phyloP scores from a whole-genome alignment of 2,329 filamentous ascomycete genomes.

The Colletotrichum plurivorum region DNA sequence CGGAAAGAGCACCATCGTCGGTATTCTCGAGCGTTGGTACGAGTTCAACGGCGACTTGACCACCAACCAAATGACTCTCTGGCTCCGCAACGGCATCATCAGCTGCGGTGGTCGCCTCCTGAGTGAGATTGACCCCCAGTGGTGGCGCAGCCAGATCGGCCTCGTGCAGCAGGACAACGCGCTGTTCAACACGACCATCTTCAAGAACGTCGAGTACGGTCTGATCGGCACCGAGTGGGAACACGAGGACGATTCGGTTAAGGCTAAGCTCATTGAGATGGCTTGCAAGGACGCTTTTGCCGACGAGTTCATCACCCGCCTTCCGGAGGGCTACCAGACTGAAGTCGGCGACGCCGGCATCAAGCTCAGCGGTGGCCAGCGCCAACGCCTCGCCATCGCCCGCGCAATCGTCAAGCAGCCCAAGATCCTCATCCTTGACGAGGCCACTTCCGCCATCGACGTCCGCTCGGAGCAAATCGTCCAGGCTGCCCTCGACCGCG shows the following conservation, averaged over 20 bases:
- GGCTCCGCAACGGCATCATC: slow-evolving; percentile 49
- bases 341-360: slow-evolving; percentile 76
- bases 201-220: slow-evolving; percentile 64
- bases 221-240: slow-evolving; percentile 56
- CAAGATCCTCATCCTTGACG: slow-evolving; percentile 71
- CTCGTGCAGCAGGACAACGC: slow-evolving; percentile 81
- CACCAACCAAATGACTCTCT: slow-evolving; percentile 47
- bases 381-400: slow-evolving; percentile 72
- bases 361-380: slow-evolving; percentile 76
- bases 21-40: slow-evolving; percentile 57
- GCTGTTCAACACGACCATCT: slow-evolving; percentile 68
- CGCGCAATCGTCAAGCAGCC: slow-evolving; percentile 70
- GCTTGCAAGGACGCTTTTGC: slow-evolving; percentile 67
- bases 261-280: slow-evolving; percentile 56
- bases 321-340: slow-evolving; percentile 72
- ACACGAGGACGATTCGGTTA: slow-evolving; percentile 54
- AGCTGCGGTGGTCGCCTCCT: slow-evolving; percentile 53
- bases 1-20: slow-evolving; percentile 57
- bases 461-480: slow-evolving; percentile 68
- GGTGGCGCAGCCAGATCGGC: slow-evolving; percentile 92
- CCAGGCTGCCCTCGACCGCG: slow-evolving; percentile 62
- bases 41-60: slow-evolving; percentile 42
- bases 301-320: slow-evolving; percentile 65
- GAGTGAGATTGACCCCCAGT: slow-evolving; percentile 84
- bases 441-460: slow-evolving; percentile 74